Percentiles rank a stretch among this genome's conserved stretches.
Conservation (phyloP, 176 grass and related monocot species). For the Pontederia paniculata region DNA sequence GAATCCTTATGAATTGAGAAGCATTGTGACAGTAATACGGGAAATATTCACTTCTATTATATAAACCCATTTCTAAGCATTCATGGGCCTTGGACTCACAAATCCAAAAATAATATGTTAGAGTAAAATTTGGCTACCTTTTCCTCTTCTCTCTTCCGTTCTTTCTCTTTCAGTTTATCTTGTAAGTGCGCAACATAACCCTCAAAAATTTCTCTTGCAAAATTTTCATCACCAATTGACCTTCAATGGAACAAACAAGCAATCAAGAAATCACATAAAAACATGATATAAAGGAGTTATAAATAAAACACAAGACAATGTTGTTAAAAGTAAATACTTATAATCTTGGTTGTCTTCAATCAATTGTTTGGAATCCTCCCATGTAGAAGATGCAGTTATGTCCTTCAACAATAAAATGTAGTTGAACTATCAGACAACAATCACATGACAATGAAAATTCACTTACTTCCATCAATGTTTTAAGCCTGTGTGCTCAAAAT, state of each 20-base stretch:
- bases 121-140: conserved; percentile 36
- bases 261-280: conserved; percentile 2
- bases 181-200: conserved; percentile 67
- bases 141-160: conserved; percentile 83
- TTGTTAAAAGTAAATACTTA: conserved; percentile 32
- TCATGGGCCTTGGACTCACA: background rate
- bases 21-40: too few relatives aligned
- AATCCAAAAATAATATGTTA: background rate
- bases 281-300: background rate
- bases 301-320: background rate
- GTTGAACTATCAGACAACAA: conserved; percentile 3
- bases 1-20: too few relatives aligned
- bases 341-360: conserved; percentile 74
- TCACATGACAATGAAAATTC: background rate
- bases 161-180: conserved; percentile 88
- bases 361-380: conserved; percentile 70
- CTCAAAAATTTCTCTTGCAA: conserved; percentile 76
- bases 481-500: background rate
- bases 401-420: conserved; percentile 39
- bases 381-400: conserved; percentile 61
- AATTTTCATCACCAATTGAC: conserved; percentile 45
- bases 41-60: too few relatives aligned
- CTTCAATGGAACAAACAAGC: conserved; percentile 21
- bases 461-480: background rate
- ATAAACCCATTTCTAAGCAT: too few relatives aligned